Evolutionary conservation across 2,329 filamentous ascomycete genomes (phyloP), one percentile per base, ranked within the genome.

Genomic region (Ophiostoma himal-ulmi): DNA sequence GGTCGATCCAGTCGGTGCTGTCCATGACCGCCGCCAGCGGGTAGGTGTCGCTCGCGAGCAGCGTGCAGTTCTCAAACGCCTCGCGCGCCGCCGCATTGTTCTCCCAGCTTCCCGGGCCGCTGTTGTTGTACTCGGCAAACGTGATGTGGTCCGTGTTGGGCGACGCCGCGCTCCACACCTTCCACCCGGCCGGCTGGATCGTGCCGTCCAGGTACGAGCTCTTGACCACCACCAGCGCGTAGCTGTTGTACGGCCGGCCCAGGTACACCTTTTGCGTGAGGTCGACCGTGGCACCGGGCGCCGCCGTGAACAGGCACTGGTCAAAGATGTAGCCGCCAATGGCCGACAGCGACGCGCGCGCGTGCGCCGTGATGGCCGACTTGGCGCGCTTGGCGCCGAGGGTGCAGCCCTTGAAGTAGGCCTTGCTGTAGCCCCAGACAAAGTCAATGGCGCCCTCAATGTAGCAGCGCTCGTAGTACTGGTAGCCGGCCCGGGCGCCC

Each of bases 151-250:
- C 75, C 5, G 78, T 80, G 60, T 78, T 76, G 66, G 78, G 78
- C 48, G 73, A 73, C 67, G 73, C 76, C 2, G 76, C 77, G 22
- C 75, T 76, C 79, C 79, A 80, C 37, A 80, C 75, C 3, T 75
- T 77, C 88, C 88, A 90, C 0, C 88, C 88, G 0, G 83, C 83
- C 1, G 80, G 71, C 74, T 89, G 88, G 74, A 91, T 83, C 22
- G 89, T 85, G 30, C 79, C 78, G 14, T 80, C 81, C 78, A 91
- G 79, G 41, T 77, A 76, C 0, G 84, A 85, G 70, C 81, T 76
- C 73, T 85, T 82, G 76, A 83, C 83, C 4, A 80, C 78, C 13
- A 84, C 83, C 3, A 26, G 52, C 52, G 52, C 52, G 22, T 57
- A 57, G 52, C 52, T 81, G 79, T 0, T 75, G 82, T 83, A 85